Base-by-base conservation (phyloP, 2,329 filamentous ascomycete species). In the Sporothrix pallida region DNA sequence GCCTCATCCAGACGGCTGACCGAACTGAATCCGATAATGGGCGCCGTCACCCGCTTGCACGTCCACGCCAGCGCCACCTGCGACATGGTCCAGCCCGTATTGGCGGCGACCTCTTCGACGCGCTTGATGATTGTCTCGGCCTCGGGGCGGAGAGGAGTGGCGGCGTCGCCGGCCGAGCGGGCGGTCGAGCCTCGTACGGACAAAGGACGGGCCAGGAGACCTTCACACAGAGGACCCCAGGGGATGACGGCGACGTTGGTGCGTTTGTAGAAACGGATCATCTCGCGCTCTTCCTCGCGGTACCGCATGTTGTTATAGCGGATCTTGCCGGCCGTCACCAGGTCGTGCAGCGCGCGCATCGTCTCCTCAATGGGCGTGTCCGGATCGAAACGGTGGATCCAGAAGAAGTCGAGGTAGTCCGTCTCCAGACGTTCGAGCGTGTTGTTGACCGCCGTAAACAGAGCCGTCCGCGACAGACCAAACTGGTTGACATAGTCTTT, bases 31-130 rank as follows among this genome's bases (percentile, higher is more conserved):
- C 90, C 90, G 70, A 91, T 82, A 74, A 92, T 91, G 0, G 89
- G 89, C 76, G 84, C 87, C 37, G 84, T 81, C 6, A 86, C 85
- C 58, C 85, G 82, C 75, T 85, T 84, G n/a, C 75, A 88, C 81
- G 86, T 85, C 91, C 91, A 92, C 2, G 89, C 89, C 72, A 90
- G 83, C 1, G 88, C 86, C n/a, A 92, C 86, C 74, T 90, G 86
- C 60, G 72, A 58, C 74, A 74, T 74, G 69, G 74, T 72, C 74
- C 70, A 73, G 37, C 67, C 74, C 42, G 56, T 71, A 31, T 73
- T 73, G 26, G 20, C 48, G 12, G 70, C 69, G 4, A 78, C 6
- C 26, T 73, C 65, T 69, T 78, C 74, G 6, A 78, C 71, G 20
- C 74, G 71, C 60, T 71, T 37, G 73, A 78, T 74, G 46, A 77